phyloP scores from a whole-genome alignment of 805 yeast genomes.

The Saccharomycopsis fibuligera region DNA sequence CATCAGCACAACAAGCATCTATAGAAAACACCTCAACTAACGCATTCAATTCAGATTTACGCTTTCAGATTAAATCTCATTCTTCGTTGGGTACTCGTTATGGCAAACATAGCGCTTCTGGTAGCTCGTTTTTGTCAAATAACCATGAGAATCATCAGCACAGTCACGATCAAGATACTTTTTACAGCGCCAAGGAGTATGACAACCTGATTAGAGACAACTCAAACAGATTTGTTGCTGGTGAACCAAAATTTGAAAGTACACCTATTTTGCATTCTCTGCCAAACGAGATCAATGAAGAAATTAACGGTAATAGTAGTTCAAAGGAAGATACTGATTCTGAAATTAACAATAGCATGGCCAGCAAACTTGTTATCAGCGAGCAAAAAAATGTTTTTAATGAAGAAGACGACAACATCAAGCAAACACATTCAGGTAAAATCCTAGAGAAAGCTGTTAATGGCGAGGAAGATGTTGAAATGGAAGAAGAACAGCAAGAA shows the following conservation, averaged over 20 bases:
- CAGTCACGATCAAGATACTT: too few species aligned
- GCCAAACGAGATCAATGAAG: neutral
- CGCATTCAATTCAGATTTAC: too few species aligned
- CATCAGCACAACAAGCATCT: too few species aligned
- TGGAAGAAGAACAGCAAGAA: neutral
- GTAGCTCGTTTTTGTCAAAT: too few species aligned
- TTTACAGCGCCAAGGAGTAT: too few species aligned
- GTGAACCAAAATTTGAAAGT: neutral
- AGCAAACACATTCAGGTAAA: neutral
- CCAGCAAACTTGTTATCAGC: constrained; percentile 11
- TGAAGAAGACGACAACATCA: neutral
- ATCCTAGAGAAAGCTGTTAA: neutral
- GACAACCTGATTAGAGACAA: too few species aligned
- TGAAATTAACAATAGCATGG: constrained; percentile 17
- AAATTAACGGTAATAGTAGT: neutral
- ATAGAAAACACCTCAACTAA: too few species aligned
- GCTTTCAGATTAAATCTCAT: too few species aligned
- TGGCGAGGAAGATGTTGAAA: neutral
- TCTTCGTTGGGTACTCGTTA: too few species aligned
- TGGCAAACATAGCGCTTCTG: too few species aligned
- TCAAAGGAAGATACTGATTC: constrained; percentile 19
- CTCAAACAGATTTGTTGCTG: neutral
- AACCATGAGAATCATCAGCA: too few species aligned
- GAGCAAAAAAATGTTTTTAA: neutral
- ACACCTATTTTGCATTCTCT: neutral